phyloP scores from a whole-genome alignment of 192 early-diverging fungal genomes.

The Coemansia sp. region DNA sequence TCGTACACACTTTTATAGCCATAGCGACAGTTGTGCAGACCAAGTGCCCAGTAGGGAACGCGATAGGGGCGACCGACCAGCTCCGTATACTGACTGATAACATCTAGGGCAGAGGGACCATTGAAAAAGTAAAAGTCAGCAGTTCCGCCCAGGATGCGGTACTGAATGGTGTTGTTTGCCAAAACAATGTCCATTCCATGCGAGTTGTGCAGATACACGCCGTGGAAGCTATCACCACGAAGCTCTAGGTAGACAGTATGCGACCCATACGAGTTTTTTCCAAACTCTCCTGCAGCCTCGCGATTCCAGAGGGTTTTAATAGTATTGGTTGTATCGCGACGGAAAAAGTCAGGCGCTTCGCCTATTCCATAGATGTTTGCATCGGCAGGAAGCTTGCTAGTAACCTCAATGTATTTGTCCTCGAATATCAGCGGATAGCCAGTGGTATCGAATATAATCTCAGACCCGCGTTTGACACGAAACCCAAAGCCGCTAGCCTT shows the following conservation, averaged over 20 bases:
- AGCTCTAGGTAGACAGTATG: slow-evolving; percentile 67
- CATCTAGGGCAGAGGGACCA: slow-evolving; percentile 50
- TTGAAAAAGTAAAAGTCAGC: slow-evolving; percentile 63
- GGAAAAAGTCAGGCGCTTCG: slow-evolving; percentile 57
- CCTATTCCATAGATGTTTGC: slow-evolving; percentile 71
- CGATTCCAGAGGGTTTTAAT: slow-evolving; percentile 40
- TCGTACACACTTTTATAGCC: slow-evolving; percentile 59
- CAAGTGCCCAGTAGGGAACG: slow-evolving; percentile 63
- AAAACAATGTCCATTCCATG: slow-evolving; percentile 68
- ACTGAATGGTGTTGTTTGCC: slow-evolving; percentile 53
- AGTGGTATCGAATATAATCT: slow-evolving; percentile 34
- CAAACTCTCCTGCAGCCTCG: slow-evolving; percentile 48
- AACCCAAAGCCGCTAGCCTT: slow-evolving; percentile 31
- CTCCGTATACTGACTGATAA: slow-evolving; percentile 58
- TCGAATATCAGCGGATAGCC: slow-evolving; percentile 57
- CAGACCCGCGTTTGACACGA: slow-evolving; percentile 18
- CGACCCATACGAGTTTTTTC: slow-evolving; percentile 62
- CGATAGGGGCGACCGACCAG: slow-evolving; percentile 62
- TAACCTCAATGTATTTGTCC: slow-evolving; percentile 66
- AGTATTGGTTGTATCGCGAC: slow-evolving; percentile 47
- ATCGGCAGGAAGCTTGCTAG: slow-evolving; percentile 52
- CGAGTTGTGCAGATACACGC: slow-evolving; percentile 58
- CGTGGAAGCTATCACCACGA: slow-evolving; percentile 53
- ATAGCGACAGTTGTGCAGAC: slow-evolving; percentile 64
- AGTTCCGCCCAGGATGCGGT: slow-evolving; percentile 64